Evolutionary conservation across 768 basidiomycete species (phyloP).

Genomic region (Coprinopsis strossmayeri): DNA sequence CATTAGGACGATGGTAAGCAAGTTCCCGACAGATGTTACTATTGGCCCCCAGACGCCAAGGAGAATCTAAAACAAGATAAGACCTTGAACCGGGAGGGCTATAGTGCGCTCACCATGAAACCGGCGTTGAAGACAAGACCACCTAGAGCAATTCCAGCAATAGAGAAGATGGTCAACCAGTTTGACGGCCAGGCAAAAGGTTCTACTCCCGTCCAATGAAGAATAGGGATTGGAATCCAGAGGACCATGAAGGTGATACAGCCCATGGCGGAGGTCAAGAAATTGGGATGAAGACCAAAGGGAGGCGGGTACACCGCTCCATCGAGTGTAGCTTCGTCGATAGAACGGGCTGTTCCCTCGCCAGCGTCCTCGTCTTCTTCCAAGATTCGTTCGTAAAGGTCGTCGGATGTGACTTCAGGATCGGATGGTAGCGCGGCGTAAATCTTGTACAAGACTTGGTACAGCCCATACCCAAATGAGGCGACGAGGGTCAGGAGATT

Average conservation of each 20-base stretch:
- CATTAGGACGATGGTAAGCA: constrained; percentile 92
- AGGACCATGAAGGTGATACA: constrained; percentile 64
- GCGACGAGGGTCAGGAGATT: constrained; percentile 67
- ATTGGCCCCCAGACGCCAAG: constrained; percentile 86
- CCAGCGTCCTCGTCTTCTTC: constrained; percentile 27
- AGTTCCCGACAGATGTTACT: constrained; percentile 79
- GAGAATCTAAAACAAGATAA: constrained; percentile 45
- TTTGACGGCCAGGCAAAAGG: constrained; percentile 59
- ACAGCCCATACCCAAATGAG: constrained; percentile 66
- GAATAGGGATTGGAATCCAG: constrained; percentile 73
- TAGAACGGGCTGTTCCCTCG: constrained; percentile 12
- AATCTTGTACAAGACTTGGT: constrained; percentile 83
- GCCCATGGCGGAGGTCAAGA: constrained; percentile 78
- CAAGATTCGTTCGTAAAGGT: constrained; percentile 39
- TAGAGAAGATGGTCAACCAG: constrained; percentile 35
- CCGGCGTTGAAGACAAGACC: constrained; percentile 83
- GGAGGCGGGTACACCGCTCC: constrained; percentile 53
- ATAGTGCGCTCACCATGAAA: constrained; percentile 68
- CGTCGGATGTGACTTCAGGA: constrained; percentile 39
- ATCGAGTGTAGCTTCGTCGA: constrained; percentile 11
- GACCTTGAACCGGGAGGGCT: too few relatives aligned
- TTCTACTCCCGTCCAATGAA: constrained; percentile 64
- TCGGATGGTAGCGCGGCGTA: constrained; percentile 67
- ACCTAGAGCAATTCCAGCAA: constrained; percentile 60
- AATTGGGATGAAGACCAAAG: constrained; percentile 80